These are phyloP conservation scores for Zygotorulaspora florentina DNA, from an alignment of 805 yeast species.

Conservation along the genomic window DNA sequence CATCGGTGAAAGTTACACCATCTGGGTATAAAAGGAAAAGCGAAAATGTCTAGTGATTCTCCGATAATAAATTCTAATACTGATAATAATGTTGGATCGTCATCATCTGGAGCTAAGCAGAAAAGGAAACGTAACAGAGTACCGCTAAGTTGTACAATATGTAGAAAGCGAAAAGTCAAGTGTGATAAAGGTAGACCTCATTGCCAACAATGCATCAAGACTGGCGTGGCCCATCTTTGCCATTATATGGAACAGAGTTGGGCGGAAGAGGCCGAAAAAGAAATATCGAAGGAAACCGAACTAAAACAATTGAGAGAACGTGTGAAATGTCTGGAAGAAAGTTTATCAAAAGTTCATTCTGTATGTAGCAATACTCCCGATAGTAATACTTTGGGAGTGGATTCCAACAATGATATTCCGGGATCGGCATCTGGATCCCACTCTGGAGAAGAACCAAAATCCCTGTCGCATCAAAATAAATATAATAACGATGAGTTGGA, in stretches of 20 bases:
- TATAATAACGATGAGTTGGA: constrained; percentile 36
- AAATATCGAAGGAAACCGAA: constrained; percentile 45
- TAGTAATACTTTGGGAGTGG: constrained; percentile 11
- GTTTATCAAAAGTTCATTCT: constrained; percentile 35
- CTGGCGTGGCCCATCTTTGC: constrained; percentile 55
- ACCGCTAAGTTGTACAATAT: constrained; percentile 45
- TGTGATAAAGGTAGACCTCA: constrained; percentile 51
- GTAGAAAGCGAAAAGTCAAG: constrained; percentile 48
- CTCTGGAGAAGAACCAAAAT: constrained; percentile 7
- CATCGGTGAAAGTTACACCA: neutral
- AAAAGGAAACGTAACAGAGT: constrained; percentile 45
- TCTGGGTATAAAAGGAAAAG: neutral
- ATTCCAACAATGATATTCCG: constrained; percentile 4
- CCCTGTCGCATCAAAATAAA: constrained; percentile 12
- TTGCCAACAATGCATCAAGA: constrained; percentile 52
- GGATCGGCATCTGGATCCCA: neutral
- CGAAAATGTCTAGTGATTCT: constrained; percentile 12
- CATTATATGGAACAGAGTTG: constrained; percentile 57
- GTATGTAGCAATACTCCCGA: constrained; percentile 22
- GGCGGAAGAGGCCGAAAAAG: constrained; percentile 49
- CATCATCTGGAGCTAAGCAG: constrained; percentile 10
- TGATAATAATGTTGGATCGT: neutral
- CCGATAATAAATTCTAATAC: constrained; percentile 3
- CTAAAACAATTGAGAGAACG: constrained; percentile 53
- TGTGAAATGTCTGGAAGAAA: constrained; percentile 48